Evolutionary conservation across 2,329 filamentous ascomycete genomes (phyloP), one percentile per base, ranked within the genome.

Genomic region (Diaporthe velutina): DNA sequence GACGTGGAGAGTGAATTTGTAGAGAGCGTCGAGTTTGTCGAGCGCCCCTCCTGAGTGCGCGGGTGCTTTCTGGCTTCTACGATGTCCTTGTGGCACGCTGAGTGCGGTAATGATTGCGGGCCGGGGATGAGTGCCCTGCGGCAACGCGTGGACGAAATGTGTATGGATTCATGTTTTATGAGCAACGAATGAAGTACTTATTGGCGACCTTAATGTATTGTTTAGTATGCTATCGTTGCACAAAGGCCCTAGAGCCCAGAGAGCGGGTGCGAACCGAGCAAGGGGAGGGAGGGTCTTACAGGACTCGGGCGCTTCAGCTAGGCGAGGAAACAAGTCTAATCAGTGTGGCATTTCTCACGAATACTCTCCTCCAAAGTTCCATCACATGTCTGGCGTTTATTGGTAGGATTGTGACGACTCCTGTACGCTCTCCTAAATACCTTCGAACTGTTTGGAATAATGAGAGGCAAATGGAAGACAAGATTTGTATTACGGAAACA

Each of bases 1-100:
- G 80, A 82, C 70, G 82, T 80, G 28, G 45, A 74, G 4, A 58
- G 60, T 35, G 42, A 70, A 10, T 38, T 50, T 4, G 70, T 48
- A 15, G 70, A 61, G n/a, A 61, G 70, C 13, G 48, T 64, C 25
- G 70, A 64, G 45, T 45, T 72, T 40, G 42, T 61, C 33, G 45
- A 54, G 70, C 58, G 57, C 25, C 17, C 58, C 52, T 19, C 33
- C 13, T 72, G 64, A 58, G 15, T 64, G 45, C 30, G 22, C 30
- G 22, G 33, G 25, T 42, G 28, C 45, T 72, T 22, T 35, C 28
- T 40, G 45, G 35, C 30, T 38, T 72, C n/a, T 28, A 22, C 35
- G 57, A 40, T 13, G 45, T 64, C 50, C 55, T 35, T 12, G 9
- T 17, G 45, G 48, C 48, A n/a, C 64, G 33, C 13, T 40, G 33